phyloP scores from a whole-genome alignment of 495 filamentous ascomycete genomes.

The Xanthoparmelia taractica region DNA sequence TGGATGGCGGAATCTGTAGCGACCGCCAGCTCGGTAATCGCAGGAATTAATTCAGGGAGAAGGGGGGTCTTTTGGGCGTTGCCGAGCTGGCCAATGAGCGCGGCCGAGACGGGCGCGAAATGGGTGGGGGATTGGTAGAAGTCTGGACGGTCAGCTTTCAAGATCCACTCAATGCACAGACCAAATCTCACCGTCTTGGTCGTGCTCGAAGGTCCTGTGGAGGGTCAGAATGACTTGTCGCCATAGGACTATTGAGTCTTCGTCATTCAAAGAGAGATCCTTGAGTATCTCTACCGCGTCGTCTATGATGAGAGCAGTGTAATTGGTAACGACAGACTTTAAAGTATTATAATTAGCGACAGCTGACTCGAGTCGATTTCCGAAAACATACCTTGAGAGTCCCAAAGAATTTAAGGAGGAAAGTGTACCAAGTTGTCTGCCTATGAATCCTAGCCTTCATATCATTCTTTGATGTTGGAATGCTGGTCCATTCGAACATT shows the following conservation, averaged over 20 bases:
- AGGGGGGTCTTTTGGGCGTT: conserved; percentile 43
- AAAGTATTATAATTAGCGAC: background rate
- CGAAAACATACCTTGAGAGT: conserved; percentile 57
- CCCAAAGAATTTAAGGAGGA: conserved; percentile 69
- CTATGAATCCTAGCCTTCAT: conserved; percentile 46
- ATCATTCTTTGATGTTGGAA: conserved; percentile 52
- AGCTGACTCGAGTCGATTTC: background rate
- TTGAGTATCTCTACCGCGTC: conserved; percentile 57
- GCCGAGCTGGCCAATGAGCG: conserved; percentile 61
- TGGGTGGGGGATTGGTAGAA: conserved; percentile 90
- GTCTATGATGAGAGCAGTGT: conserved; percentile 77
- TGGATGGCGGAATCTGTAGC: conserved; percentile 75
- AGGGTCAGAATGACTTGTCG: conserved; percentile 58
- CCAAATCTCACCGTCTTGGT: conserved; percentile 51
- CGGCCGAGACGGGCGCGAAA: conserved; percentile 59
- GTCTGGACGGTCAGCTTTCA: conserved; percentile 34
- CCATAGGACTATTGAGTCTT: conserved; percentile 52
- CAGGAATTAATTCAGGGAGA: conserved; percentile 43
- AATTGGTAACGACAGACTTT: conserved; percentile 82
- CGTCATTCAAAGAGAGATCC: conserved; percentile 40
- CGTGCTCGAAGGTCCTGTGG: conserved; percentile 66
- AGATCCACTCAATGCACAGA: background rate
- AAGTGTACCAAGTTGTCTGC: conserved; percentile 65
- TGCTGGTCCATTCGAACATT: conserved; percentile 69
- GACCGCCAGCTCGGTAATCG: conserved; percentile 68